Evolutionary conservation across 2,329 filamentous ascomycete genomes (phyloP), one percentile per base, ranked within the genome.

Genomic region (Fusarium papillatum): DNA sequence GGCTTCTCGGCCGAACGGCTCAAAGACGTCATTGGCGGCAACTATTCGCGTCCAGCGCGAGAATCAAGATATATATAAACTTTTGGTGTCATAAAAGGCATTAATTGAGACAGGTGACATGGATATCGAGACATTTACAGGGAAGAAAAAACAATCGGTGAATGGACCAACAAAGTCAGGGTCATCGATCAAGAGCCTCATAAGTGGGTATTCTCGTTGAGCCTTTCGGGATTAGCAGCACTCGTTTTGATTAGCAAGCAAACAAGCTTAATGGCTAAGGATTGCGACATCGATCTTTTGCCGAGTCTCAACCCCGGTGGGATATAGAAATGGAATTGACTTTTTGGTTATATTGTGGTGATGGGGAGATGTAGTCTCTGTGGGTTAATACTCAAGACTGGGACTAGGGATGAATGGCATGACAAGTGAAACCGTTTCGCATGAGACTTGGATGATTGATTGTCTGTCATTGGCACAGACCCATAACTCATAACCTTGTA

Each of bases 21-120:
- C 34, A 39, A 76, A 50, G 71, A 72, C 64, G 71, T 76, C 71
- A 76, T 76, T 26, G 50, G 43, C 61, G 50, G 34, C 7, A 41
- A 19, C 38, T 66, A 22, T 65, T 31, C 6, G 22, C 19, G 57
- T 22, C 36, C 11, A 66, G 39, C 7, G 46, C 24, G 43, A 53
- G 48, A 14, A 3, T 24, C 7, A 17, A n/a, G 19, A 36, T 14
- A 10, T 1, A 26, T 7, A 39, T 7, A 31, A 55, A 55, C 26
- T 53, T 13, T 48, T 17, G 17, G 26, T 39, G 65, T 8, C 57
- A 60, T 39, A 39, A 29, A 13, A 17, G 17, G 19, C 11, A 38
- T 53, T 19, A 61, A 39, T 34, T 34, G 14, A 50, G 6, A 31
- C 5, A 62, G 3, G 24, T 4, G 57, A 60, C 34, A 39, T 34